Conservation (phyloP, 2,329 filamentous ascomycete genomes). For the Ceratocystis cubensis region DNA sequence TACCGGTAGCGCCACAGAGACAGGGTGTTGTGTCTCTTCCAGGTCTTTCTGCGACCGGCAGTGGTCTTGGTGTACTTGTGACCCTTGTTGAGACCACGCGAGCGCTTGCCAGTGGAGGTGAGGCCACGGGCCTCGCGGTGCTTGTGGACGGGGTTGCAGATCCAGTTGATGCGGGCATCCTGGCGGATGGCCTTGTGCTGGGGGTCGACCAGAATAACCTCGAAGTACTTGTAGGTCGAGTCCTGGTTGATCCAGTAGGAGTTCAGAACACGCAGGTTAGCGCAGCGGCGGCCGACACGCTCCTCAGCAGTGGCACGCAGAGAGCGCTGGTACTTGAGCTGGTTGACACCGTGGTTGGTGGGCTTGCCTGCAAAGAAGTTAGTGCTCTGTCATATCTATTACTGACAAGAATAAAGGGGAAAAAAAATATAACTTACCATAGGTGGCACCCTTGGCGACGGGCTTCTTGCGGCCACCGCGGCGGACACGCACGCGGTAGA, state of each 20-base stretch:
- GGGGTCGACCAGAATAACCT: conserved; percentile 98
- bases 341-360: conserved; percentile 99
- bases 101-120: conserved; percentile 98
- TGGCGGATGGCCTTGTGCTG: conserved; percentile 99
- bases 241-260: conserved; percentile 99
- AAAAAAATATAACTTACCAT: conserved; percentile 51
- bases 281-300: conserved; percentile 97
- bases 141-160: conserved; percentile 99
- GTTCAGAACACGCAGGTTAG: conserved; percentile 98
- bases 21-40: conserved; percentile 99
- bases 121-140: conserved; percentile 97
- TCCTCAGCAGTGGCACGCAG: conserved; percentile 97
- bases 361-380: conserved; percentile 66
- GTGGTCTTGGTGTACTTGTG: conserved; percentile 98
- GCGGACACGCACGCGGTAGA: conserved; percentile 98
- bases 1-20: conserved; percentile 98
- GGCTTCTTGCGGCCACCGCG: conserved; percentile 98
- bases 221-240: conserved; percentile 99
- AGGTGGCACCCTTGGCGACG: conserved; percentile 94
- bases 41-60: conserved; percentile 97
- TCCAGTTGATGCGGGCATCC: conserved; percentile 99
- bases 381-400: conserved; percentile 20
- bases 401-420: not conserved
- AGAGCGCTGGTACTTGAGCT: conserved; percentile 99
- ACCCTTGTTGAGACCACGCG: conserved; percentile 97